Evolutionary conservation across 2,329 filamentous ascomycete genomes (phyloP).

Genomic region (Coniella vitis): DNA sequence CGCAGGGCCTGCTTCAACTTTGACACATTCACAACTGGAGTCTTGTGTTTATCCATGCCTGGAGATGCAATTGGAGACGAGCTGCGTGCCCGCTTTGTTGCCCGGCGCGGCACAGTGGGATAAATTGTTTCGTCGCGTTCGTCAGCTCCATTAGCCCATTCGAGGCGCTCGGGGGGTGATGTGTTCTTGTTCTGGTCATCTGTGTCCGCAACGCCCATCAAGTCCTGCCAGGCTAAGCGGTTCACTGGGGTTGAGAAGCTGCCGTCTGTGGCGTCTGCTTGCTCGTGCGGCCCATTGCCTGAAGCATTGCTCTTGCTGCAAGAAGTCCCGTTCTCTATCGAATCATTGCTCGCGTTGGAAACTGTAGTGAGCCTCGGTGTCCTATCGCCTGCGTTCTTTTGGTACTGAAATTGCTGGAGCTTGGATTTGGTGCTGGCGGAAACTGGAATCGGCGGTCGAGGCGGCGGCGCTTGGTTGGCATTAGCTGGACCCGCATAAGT

Average conservation of each 20-base stretch:
- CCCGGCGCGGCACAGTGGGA: constrained; percentile 42
- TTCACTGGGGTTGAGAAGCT: constrained; percentile 38
- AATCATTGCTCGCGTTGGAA: neutral
- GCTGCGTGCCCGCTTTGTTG: constrained; percentile 63
- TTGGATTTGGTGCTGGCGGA: constrained; percentile 56
- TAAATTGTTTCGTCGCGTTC: constrained; percentile 35
- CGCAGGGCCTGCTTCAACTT: constrained; percentile 52
- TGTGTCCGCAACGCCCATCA: constrained; percentile 40
- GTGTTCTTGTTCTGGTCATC: constrained; percentile 38
- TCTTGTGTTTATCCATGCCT: constrained; percentile 36
- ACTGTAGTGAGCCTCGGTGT: neutral
- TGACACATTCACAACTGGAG: constrained; percentile 49
- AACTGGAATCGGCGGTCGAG: constrained; percentile 34
- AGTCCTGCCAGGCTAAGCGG: constrained; percentile 51
- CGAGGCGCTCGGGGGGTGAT: constrained; percentile 55
- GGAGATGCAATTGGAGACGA: constrained; percentile 69
- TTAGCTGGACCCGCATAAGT: constrained; percentile 37
- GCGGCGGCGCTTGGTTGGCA: constrained; percentile 25
- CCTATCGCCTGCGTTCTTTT: constrained; percentile 26
- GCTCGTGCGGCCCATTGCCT: neutral
- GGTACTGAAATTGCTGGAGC: constrained; percentile 50
- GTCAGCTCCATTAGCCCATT: constrained; percentile 51
- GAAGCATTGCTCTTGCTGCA: neutral
- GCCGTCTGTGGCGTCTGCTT: constrained; percentile 9
- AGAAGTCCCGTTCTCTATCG: too few relatives aligned